phyloP scores from a whole-genome alignment of 306 rosid genomes.

The Prosopis cineraria region DNA sequence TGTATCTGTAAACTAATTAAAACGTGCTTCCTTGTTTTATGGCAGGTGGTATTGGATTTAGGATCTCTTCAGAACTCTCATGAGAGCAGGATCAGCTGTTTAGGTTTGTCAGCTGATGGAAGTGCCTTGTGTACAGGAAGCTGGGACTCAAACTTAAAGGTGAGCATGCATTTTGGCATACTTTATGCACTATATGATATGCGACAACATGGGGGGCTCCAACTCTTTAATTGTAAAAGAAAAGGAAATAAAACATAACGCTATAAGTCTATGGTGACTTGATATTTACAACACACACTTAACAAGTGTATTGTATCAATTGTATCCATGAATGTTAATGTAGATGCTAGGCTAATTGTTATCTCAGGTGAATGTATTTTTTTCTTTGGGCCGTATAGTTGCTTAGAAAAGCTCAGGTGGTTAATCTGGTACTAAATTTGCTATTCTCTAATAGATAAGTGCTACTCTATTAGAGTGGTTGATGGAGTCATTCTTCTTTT shows the following conservation, averaged over 20 bases:
- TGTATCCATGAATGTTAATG: conserved; percentile 12
- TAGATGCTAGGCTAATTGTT: conserved; percentile 15
- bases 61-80: conserved; percentile 92
- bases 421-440: conserved; percentile 16
- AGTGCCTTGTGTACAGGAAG: conserved; percentile 99
- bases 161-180: conserved; percentile 37
- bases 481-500: not conserved
- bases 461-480: not conserved
- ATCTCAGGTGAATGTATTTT: conserved; percentile 9
- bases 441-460: not conserved
- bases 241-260: not conserved
- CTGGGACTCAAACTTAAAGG: conserved; percentile 96
- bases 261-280: not conserved
- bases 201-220: conserved; percentile 5
- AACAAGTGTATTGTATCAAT: not conserved
- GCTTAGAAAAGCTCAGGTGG: conserved; percentile 1
- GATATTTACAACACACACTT: not conserved
- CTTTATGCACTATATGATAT: not conserved
- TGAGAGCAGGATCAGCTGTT: conserved; percentile 73
- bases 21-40: conserved; percentile 21
- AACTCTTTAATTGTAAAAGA: conserved; percentile 12
- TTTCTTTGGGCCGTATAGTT: conserved; percentile 8
- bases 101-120: conserved; percentile 98
- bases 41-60: conserved; percentile 86
- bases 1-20: conserved; percentile 5